Evolutionary conservation across 1,139 yeast genomes (phyloP).

Genomic region (Wickerhamiella infanticola): DNA sequence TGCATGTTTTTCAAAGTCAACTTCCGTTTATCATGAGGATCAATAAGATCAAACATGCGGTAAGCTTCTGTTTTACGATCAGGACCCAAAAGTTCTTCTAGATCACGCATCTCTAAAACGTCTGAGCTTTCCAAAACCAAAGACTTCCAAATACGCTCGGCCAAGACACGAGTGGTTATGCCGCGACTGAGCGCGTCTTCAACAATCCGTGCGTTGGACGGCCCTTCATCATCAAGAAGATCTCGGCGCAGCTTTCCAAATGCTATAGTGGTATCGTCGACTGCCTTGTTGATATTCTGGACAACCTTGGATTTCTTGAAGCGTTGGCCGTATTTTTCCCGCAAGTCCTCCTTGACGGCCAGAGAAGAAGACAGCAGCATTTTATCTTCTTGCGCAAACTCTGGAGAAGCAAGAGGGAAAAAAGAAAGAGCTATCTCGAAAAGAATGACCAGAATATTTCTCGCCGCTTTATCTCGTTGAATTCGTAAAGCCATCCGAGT

Average conservation of each 20-base stretch:
- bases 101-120: constrained; percentile 22
- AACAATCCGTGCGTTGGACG: constrained; percentile 17
- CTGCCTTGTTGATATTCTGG: constrained; percentile 17
- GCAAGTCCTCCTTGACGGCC: constrained; percentile 4
- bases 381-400: constrained; percentile 26
- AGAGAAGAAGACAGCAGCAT: constrained; percentile 19
- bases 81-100: constrained; percentile 25
- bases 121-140: constrained; percentile 28
- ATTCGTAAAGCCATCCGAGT: constrained; percentile 28
- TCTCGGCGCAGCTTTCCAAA: constrained; percentile 22
- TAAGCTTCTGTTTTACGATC: constrained; percentile 21
- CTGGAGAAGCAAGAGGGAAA: constrained; percentile 25
- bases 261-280: constrained; percentile 21
- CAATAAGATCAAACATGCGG: constrained; percentile 24
- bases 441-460: constrained; percentile 21
- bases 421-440: constrained; percentile 24
- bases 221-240: constrained; percentile 10
- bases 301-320: constrained; percentile 14
- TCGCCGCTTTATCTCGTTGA: constrained; percentile 24
- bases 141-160: constrained; percentile 29
- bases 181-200: constrained; percentile 23
- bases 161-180: constrained; percentile 22
- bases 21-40: constrained; percentile 26
- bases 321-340: constrained; percentile 4
- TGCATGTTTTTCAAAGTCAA: constrained; percentile 27